Conservation (phyloP, 768 basidiomycete species). For the Amanita inopinata region DNA sequence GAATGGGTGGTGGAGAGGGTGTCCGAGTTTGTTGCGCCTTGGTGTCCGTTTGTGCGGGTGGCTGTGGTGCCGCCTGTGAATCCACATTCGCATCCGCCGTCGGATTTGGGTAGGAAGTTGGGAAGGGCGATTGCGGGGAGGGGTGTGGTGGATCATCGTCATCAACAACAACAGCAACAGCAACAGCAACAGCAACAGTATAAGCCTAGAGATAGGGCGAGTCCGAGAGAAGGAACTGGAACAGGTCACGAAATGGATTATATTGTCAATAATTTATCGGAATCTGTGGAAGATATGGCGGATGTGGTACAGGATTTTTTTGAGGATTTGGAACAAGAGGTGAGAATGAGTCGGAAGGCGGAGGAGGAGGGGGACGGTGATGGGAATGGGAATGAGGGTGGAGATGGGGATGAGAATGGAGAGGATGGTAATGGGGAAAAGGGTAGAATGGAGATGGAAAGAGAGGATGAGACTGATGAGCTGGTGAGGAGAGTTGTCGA, state of each 20-base stretch:
- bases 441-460: neutral
- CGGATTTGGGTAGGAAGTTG: neutral
- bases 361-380: conserved; percentile 20
- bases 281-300: conserved; percentile 41
- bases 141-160: too few relatives aligned
- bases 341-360: conserved; percentile 24
- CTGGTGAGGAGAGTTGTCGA: conserved; percentile 51
- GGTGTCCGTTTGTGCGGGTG: conserved; percentile 48
- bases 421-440: neutral
- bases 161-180: too few relatives aligned
- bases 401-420: conserved; percentile 15
- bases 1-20: conserved; percentile 57
- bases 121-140: conserved; percentile 3
- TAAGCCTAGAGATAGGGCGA: too few relatives aligned
- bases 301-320: conserved; percentile 68
- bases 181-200: too few relatives aligned
- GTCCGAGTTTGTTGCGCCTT: conserved; percentile 39
- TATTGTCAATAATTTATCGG: conserved; percentile 33
- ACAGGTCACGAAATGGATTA: conserved; percentile 21
- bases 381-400: conserved; percentile 23
- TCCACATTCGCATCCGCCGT: neutral
- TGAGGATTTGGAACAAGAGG: conserved; percentile 49
- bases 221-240: conserved; percentile 15
- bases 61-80: neutral
- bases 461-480: conserved; percentile 22